Evolutionary conservation across 2,329 filamentous ascomycete genomes (phyloP), one percentile per base, ranked within the genome.

Genomic region (Fusarium protoensiforme): DNA sequence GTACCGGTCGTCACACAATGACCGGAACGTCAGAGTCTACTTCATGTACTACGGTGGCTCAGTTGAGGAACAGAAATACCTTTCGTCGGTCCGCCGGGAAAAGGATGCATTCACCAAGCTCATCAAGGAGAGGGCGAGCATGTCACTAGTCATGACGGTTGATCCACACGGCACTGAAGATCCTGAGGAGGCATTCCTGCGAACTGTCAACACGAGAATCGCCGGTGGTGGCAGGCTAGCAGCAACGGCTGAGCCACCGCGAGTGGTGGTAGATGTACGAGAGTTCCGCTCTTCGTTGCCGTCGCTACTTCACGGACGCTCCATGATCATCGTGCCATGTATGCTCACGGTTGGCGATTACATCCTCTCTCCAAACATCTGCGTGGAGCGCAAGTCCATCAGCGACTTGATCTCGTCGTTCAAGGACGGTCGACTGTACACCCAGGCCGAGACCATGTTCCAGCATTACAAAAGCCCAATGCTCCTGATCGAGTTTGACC

Each of bases 261-360:
- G 95, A 29, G 94, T 98, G 0, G 93, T 99, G 3, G 95, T 98
- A 46, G 96, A 99, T 77, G 94, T 98, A 33, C 94, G 96, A 79
- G 96, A 99, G 83, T 98, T 99, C 81, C 91, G 96, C 72, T 98
- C 95, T 35, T 95, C 94, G 1, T 88, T 99, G 0, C 96, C 96
- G 0, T 98, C 95, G 2, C 88, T 99, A 5, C 87, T 98, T 3
- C 96, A 99, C 81, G 96, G 94, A 1, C 92, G 94, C 60, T 94
- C 91, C 76, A 96, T 98, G 86, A 87, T 95, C 36, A 91, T 98
- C 48, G 92, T 98, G 0, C 96, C 96, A 2, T 98, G 96, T 83
- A 97, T 97, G 90, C 86, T 99, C 68, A 99, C 96, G 1, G 96
- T 99, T 0, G 96, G 94, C 72, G 96, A 99, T 84, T 99, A 99